Conservation (phyloP, 345 rosid genomes). For the Eucalyptus globulus region DNA sequence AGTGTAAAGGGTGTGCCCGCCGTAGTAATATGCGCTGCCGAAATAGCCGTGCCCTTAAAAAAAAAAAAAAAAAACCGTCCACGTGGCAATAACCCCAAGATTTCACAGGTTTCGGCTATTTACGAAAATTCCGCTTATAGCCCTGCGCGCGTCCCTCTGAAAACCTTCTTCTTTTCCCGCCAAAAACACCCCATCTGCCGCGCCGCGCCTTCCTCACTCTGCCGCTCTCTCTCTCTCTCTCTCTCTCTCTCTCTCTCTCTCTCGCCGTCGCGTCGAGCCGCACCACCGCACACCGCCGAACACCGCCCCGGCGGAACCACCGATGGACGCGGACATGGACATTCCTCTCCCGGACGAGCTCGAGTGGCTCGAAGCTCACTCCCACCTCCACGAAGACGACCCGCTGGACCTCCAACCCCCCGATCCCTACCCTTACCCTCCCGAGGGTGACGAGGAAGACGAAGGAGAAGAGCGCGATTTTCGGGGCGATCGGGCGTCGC, state of each 20-base stretch:
- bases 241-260: not conserved
- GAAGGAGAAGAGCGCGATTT: not conserved
- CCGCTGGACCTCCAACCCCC: slow-evolving; percentile 17
- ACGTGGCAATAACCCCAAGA: not conserved
- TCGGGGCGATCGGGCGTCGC: not conserved
- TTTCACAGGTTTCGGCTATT: not conserved
- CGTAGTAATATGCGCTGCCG: not conserved
- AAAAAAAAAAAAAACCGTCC: not conserved
- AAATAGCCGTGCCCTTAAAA: not conserved
- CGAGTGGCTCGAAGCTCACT: slow-evolving; percentile 78
- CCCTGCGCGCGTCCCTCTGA: not conserved
- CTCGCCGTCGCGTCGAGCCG: not conserved
- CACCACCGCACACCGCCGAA: not conserved
- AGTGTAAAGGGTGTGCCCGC: not conserved
- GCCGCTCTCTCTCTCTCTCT: not conserved
- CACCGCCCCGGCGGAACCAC: not conserved
- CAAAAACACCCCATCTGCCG: not conserved
- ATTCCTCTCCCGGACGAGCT: slow-evolving; percentile 82
- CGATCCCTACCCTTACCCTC: slow-evolving; percentile 13
- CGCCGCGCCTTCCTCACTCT: not conserved
- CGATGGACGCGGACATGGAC: slow-evolving; percentile 43
- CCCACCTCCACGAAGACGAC: slow-evolving; percentile 33
- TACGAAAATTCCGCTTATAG: not conserved
- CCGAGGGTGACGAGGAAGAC: not conserved
- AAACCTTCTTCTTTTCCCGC: not conserved